A percentile compares a stretch with the other conserved stretches of the same genome.
Evolutionary conservation across 106 monocot species (phyloP).

Genomic region (Agapanthus africanus): DNA sequence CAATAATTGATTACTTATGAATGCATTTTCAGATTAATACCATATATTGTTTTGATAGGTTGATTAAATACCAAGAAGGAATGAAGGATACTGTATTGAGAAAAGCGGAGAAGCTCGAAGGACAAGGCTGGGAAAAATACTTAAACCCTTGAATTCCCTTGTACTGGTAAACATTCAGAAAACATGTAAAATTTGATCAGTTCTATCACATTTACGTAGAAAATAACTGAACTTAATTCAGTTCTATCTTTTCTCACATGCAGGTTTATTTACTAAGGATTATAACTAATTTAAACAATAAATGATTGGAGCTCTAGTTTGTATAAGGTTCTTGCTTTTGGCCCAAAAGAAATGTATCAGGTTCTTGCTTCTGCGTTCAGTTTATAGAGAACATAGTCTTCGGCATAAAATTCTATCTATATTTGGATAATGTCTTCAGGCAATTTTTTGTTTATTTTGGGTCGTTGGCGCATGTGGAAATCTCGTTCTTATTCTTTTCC

Average conservation of each 20-base stretch:
- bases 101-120: slow-evolving; percentile 82
- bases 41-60: slow-evolving; percentile 20
- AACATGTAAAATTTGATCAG: background rate
- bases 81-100: slow-evolving; percentile 56
- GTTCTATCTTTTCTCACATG: background rate
- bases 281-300: background rate
- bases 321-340: no score
- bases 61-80: slow-evolving; percentile 61
- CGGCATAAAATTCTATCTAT: no score
- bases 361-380: no score
- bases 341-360: no score
- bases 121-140: slow-evolving; percentile 72
- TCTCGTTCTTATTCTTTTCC: no score
- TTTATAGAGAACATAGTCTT: no score
- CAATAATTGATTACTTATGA: background rate
- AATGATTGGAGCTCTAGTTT: background rate
- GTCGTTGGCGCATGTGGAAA: no score
- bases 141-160: slow-evolving; percentile 27
- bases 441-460: no score
- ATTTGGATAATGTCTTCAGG: background rate
- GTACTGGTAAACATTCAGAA: background rate
- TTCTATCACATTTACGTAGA: background rate
- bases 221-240: background rate
- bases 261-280: background rate
- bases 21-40: background rate